Conservation (phyloP, 148 eudicot genomes). For the Vaccinium corymbosum region DNA sequence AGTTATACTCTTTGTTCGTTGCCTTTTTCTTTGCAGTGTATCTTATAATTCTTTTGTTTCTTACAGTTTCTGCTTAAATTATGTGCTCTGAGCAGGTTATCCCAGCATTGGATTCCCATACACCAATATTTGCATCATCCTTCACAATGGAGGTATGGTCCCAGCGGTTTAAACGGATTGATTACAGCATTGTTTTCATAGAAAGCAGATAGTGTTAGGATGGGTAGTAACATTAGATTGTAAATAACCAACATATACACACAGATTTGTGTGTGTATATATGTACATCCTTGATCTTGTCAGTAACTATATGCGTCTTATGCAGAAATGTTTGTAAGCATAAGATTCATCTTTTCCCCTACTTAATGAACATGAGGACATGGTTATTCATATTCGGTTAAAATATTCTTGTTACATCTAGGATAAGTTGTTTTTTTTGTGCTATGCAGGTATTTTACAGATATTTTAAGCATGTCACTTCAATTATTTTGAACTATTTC, state of each 20-base stretch:
- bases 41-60: neutral
- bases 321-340: neutral
- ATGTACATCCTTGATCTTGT: neutral
- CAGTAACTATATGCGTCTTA: neutral
- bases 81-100: slow-evolving; percentile 61
- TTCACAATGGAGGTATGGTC: slow-evolving; percentile 89
- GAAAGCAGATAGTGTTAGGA: neutral
- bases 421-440: neutral
- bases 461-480: neutral
- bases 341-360: neutral
- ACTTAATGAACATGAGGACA: neutral
- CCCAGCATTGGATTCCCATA: slow-evolving; percentile 79
- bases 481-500: neutral
- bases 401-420: neutral
- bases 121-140: slow-evolving; percentile 94
- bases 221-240: neutral
- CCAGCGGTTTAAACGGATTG: neutral
- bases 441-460: neutral
- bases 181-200: neutral
- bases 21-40: neutral
- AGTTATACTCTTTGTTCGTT: neutral
- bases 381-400: neutral
- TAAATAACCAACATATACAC: too few species aligned
- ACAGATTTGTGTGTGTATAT: too few species aligned
- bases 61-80: neutral